Conservation (phyloP, 306 rosid species). For the Sechiopsis laciniata region DNA sequence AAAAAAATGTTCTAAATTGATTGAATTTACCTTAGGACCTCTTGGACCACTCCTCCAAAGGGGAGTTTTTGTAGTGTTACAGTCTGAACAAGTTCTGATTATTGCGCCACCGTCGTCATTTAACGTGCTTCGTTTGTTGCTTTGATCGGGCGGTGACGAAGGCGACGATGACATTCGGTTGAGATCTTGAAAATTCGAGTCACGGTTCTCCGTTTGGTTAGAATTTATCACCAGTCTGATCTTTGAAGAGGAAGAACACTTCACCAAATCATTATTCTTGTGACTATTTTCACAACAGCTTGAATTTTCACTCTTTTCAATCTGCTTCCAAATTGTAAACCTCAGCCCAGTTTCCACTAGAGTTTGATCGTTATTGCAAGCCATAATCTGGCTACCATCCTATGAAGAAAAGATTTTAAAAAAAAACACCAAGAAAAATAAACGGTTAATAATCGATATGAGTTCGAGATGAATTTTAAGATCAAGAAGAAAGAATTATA, state of each 20-base stretch:
- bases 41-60: conserved; percentile 98
- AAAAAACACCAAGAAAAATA: no score
- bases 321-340: conserved; percentile 39
- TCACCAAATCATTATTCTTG: conserved; percentile 26
- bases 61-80: conserved; percentile 92
- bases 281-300: conserved; percentile 1
- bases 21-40: conserved; percentile 78
- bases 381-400: conserved; percentile 37
- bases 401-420: background rate
- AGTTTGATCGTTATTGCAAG: conserved; percentile 21
- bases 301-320: conserved; percentile 25
- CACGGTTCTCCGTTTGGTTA: conserved; percentile 26
- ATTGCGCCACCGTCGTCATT: conserved; percentile 23
- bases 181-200: conserved; percentile 33
- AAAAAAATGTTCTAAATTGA: background rate
- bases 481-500: no score
- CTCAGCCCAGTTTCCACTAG: conserved; percentile 24
- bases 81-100: conserved; percentile 84
- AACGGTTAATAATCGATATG: background rate
- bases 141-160: conserved; percentile 3
- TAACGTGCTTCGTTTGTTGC: background rate
- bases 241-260: conserved; percentile 61
- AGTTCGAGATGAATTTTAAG: background rate
- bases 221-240: conserved; percentile 54
- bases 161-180: conserved; percentile 24